phyloP scores from a whole-genome alignment of 2,329 filamentous ascomycete genomes.

The Ascochyta rabiei region DNA sequence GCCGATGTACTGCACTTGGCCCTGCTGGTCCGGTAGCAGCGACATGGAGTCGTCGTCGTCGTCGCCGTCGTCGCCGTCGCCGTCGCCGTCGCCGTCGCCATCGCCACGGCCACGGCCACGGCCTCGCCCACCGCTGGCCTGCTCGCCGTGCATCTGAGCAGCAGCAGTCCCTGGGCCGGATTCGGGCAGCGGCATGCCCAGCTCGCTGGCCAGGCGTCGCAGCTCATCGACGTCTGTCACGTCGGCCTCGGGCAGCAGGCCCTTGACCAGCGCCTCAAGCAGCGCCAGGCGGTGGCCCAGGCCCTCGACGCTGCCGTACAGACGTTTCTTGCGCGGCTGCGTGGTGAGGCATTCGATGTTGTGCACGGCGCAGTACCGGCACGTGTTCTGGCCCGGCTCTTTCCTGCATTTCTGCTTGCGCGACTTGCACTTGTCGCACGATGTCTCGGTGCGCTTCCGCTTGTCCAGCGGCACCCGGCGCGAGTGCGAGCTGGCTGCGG shows the following conservation, averaged over 20 bases:
- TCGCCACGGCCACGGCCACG: no score
- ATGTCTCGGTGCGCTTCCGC: slow-evolving; percentile 53
- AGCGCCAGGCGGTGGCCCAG: slow-evolving; percentile 50
- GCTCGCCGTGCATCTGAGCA: no score
- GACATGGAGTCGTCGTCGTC: slow-evolving; percentile 46
- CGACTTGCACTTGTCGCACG: slow-evolving; percentile 56
- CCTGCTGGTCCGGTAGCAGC: slow-evolving; percentile 51
- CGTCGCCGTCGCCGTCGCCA: slow-evolving; percentile 20
- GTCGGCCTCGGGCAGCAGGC: slow-evolving; percentile 52
- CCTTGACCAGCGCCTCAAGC: slow-evolving; percentile 54
- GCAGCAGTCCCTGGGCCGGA: no score
- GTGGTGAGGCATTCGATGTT: slow-evolving; percentile 53
- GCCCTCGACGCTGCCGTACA: slow-evolving; percentile 53
- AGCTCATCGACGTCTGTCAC: slow-evolving; percentile 51
- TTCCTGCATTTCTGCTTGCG: slow-evolving; percentile 55
- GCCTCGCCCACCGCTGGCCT: slow-evolving; percentile 22
- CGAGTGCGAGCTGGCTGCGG: slow-evolving; percentile 35
- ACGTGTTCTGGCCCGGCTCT: slow-evolving; percentile 47
- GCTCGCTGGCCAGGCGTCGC: slow-evolving; percentile 47
- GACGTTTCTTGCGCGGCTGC: slow-evolving; percentile 53
- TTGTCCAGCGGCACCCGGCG: slow-evolving; percentile 52
- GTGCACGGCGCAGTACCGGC: slow-evolving; percentile 52
- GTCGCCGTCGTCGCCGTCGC: slow-evolving; percentile 27
- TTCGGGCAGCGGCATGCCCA: slow-evolving; percentile 50
- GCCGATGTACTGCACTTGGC: slow-evolving; percentile 54